A percentile compares a stretch with the other conserved stretches of the same genome.
phyloP scores from a whole-genome alignment of 768 basidiomycete species.

The Suillus americanus region DNA sequence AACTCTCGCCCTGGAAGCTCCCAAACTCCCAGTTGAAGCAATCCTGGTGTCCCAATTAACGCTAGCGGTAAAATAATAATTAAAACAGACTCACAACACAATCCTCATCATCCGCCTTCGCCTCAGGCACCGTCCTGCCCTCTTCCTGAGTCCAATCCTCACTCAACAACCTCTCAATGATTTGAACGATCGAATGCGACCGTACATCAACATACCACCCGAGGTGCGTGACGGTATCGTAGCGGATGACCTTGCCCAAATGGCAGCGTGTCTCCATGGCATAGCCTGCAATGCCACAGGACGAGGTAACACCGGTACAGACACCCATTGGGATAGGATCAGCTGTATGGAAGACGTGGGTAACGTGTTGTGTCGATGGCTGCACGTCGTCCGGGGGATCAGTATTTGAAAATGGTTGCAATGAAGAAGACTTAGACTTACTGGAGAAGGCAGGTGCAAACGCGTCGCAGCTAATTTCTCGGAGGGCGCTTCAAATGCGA shows the following conservation, averaged over 20 bases:
- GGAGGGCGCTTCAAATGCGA: slow-evolving; percentile 85
- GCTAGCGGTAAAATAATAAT: background rate
- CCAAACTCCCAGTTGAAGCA: slow-evolving; percentile 76
- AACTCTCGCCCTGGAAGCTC: slow-evolving; percentile 26
- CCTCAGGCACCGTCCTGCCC: slow-evolving; percentile 42
- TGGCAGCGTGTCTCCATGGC: slow-evolving; percentile 90
- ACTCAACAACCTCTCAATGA: slow-evolving; percentile 67
- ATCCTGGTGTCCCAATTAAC: slow-evolving; percentile 43
- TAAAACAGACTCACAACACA: slow-evolving; percentile 53
- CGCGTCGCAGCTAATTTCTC: slow-evolving; percentile 71
- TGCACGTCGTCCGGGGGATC: slow-evolving; percentile 23
- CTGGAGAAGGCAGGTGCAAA: slow-evolving; percentile 86
- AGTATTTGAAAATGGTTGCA: background rate
- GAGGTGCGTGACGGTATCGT: slow-evolving; percentile 82
- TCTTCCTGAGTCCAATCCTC: slow-evolving; percentile 52
- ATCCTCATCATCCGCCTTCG: slow-evolving; percentile 57
- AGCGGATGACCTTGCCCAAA: slow-evolving; percentile 75
- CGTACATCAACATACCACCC: slow-evolving; percentile 78
- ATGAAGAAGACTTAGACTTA: slow-evolving; percentile 28
- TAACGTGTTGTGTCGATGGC: slow-evolving; percentile 75
- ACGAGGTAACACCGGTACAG: slow-evolving; percentile 74
- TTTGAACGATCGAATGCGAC: slow-evolving; percentile 67
- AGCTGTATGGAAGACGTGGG: slow-evolving; percentile 89
- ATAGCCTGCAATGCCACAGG: slow-evolving; percentile 83
- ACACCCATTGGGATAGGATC: slow-evolving; percentile 91